phyloP scores from a whole-genome alignment of 2,329 filamentous ascomycete species.

The Thermomyces lanuginosus region DNA sequence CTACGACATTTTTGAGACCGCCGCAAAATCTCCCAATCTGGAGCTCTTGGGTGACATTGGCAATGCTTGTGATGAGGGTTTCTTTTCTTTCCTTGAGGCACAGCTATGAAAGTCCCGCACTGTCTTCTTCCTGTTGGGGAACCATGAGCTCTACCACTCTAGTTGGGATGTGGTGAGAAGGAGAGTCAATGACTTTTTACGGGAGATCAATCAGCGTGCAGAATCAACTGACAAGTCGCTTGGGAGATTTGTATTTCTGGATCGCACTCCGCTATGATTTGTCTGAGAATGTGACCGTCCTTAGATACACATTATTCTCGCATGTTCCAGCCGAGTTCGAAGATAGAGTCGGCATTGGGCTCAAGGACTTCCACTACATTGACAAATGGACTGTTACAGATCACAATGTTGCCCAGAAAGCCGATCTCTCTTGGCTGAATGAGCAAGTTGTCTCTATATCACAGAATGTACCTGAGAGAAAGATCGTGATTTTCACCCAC shows the following conservation, averaged over 20 bases:
- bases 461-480: constrained; percentile 15
- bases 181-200: constrained; percentile 12
- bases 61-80: constrained; percentile 28
- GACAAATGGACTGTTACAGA: constrained; percentile 18
- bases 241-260: constrained; percentile 27
- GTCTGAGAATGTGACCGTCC: constrained; percentile 20
- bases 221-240: constrained; percentile 6
- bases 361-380: constrained; percentile 40
- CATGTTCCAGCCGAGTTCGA: constrained; percentile 23
- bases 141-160: constrained; percentile 38
- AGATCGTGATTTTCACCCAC: constrained; percentile 25
- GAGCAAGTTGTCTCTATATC: constrained; percentile 17
- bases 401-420: constrained; percentile 16
- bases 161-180: constrained; percentile 13
- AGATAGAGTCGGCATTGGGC: constrained; percentile 24
- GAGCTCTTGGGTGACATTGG: constrained; percentile 44
- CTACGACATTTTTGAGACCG: constrained; percentile 37
- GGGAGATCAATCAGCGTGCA: constrained; percentile 8
- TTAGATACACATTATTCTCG: constrained; percentile 38
- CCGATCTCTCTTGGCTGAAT: constrained; percentile 26
- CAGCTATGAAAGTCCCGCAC: constrained; percentile 31
- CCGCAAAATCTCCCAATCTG: constrained; percentile 33
- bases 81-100: constrained; percentile 32
- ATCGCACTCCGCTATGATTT: constrained; percentile 25
- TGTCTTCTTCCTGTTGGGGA: constrained; percentile 39